Percentiles rank a stretch among this genome's conserved stretches.
phyloP scores from a whole-genome alignment of 345 rosid species.

The Cardamine resedifolia region DNA sequence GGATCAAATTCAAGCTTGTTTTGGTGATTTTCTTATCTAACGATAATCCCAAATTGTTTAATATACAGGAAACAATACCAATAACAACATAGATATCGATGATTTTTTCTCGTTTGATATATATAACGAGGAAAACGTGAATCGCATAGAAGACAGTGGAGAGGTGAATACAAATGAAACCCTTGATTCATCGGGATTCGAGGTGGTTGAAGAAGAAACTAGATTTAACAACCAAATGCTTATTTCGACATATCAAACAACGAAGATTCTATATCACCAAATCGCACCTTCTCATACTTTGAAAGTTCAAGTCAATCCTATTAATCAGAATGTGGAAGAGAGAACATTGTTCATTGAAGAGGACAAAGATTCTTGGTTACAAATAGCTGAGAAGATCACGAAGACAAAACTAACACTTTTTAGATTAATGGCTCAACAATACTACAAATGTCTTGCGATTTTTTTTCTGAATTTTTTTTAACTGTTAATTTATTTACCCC shows the following conservation, averaged over 20 bases:
- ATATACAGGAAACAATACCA: constrained; percentile 40
- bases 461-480: constrained; percentile 14
- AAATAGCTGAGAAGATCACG: constrained; percentile 30
- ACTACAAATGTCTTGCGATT: constrained; percentile 29
- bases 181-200: constrained; percentile 57
- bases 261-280: constrained; percentile 79
- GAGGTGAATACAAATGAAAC: constrained; percentile 37
- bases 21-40: neutral
- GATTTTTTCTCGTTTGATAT: constrained; percentile 62
- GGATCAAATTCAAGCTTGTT: neutral
- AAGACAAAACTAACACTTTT: constrained; percentile 30
- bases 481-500: constrained; percentile 18
- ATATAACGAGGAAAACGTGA: constrained; percentile 44
- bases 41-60: neutral
- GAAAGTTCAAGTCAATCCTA: constrained; percentile 65
- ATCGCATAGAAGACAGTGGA: constrained; percentile 36
- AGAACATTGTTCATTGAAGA: constrained; percentile 33
- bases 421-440: constrained; percentile 30
- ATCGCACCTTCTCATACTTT: constrained; percentile 74
- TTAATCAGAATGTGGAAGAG: constrained; percentile 28
- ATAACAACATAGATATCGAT: constrained; percentile 42
- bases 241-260: constrained; percentile 66
- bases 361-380: constrained; percentile 35
- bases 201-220: constrained; percentile 63
- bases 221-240: constrained; percentile 72